A percentile compares a stretch with the other conserved stretches of the same genome.
These are phyloP conservation scores for Corrigiola litoralis DNA, from an alignment of 179 eudicot genomes.

Conservation along the genomic window DNA sequence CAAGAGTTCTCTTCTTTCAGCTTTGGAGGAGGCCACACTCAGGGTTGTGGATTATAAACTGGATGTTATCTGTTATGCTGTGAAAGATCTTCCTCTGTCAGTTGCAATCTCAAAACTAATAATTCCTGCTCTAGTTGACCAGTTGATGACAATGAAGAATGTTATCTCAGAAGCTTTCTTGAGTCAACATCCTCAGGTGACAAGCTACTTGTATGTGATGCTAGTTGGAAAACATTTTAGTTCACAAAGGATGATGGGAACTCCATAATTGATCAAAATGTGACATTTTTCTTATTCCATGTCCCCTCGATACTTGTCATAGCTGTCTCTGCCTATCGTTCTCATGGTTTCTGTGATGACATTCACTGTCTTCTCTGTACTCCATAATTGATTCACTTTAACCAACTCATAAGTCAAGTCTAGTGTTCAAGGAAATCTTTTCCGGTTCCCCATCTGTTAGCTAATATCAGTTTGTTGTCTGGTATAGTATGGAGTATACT, in stretches of 20 bases:
- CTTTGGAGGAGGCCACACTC: conserved; percentile 52
- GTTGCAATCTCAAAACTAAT: conserved; percentile 60
- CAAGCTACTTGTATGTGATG: conserved; percentile 1
- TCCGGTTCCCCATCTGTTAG: no score
- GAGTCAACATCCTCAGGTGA: conserved; percentile 57
- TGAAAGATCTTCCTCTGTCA: conserved; percentile 60
- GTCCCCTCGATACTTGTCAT: neutral
- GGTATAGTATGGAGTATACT: no score
- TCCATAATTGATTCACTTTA: neutral
- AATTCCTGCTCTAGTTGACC: conserved; percentile 77
- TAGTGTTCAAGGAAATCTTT: no score
- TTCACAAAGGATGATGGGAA: neutral
- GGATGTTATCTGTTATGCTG: conserved; percentile 76
- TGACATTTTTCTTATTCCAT: neutral
- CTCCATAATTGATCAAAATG: neutral
- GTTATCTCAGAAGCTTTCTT: conserved; percentile 41
- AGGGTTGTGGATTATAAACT: conserved; percentile 59
- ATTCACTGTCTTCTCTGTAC: neutral
- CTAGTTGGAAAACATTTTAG: neutral
- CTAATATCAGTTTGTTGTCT: no score
- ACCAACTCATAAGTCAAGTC: no score
- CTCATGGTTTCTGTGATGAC: neutral
- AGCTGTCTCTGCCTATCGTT: neutral
- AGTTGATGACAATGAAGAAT: conserved; percentile 60
- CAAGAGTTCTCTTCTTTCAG: conserved; percentile 24